A percentile compares a stretch with the other conserved stretches of the same genome.
phyloP scores from a whole-genome alignment of 2,329 filamentous ascomycete species.

The Fonsecaea multimorphosa region DNA sequence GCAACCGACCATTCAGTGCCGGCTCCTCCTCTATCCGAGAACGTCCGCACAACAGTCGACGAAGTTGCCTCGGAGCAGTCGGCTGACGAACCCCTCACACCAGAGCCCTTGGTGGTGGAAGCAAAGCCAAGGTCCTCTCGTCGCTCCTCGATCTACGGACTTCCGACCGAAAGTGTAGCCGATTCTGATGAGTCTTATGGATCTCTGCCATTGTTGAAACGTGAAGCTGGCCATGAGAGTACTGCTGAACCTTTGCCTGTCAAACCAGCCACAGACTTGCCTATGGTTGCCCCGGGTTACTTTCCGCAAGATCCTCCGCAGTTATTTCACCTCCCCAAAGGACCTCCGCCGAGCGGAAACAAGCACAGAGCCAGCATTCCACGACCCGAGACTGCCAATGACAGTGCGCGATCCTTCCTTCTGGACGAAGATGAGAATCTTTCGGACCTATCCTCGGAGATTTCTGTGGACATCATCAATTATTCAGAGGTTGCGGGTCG shows the following conservation, averaged over 20 bases:
- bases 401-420: conserved; percentile 54
- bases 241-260: conserved; percentile 1
- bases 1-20: not conserved
- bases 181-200: conserved; percentile 76
- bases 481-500: conserved; percentile 44
- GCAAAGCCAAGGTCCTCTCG: conserved; percentile 25
- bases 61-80: conserved; percentile 24
- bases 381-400: conserved; percentile 35
- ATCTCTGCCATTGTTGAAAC: conserved; percentile 77
- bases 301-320: conserved; percentile 35
- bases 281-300: conserved; percentile 30
- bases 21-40: not conserved
- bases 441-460: conserved; percentile 59
- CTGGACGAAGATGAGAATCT: conserved; percentile 61
- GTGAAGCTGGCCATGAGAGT: conserved; percentile 51
- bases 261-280: not conserved
- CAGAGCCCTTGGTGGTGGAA: conserved; percentile 2
- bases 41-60: conserved; percentile 20
- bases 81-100: conserved; percentile 17
- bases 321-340: conserved; percentile 35
- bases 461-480: conserved; percentile 60
- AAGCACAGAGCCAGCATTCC: conserved; percentile 42
- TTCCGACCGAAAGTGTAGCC: conserved; percentile 55
- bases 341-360: conserved; percentile 38
- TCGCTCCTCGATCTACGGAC: conserved; percentile 42